Percentiles rank a stretch among this genome's conserved stretches.
Evolutionary conservation across 2,329 filamentous ascomycete species (phyloP).

Genomic region (Hypoxylon sp.): DNA sequence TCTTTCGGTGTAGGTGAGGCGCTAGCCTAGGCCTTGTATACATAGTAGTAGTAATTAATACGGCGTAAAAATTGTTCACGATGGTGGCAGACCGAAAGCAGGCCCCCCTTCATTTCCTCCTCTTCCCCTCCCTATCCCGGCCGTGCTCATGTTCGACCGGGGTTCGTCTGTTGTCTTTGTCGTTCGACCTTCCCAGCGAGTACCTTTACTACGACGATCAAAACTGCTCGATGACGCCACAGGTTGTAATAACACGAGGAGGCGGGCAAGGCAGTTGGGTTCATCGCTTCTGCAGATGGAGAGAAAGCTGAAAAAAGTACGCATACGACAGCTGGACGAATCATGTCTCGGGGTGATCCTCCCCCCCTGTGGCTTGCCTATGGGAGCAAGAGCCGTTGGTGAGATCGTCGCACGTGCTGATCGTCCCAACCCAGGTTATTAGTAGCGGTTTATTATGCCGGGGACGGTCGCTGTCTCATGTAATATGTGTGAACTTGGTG

Average conservation of each 20-base stretch:
- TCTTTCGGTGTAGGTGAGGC: conserved; percentile 24
- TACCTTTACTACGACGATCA: conserved; percentile 31
- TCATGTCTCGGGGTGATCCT: conserved; percentile 25
- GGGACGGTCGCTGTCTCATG: conserved; percentile 24
- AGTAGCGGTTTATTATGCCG: conserved; percentile 42
- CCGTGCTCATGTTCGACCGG: conserved; percentile 6
- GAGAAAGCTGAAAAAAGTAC: conserved; percentile 34
- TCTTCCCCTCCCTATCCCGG: conserved; percentile 15
- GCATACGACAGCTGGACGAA: conserved; percentile 31
- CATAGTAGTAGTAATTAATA: conserved; percentile 18
- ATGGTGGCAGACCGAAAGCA: conserved; percentile 19
- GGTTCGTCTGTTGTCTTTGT: conserved; percentile 4
- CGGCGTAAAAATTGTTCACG: conserved; percentile 28
- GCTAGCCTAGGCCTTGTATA: background rate
- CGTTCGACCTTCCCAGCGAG: conserved; percentile 37
- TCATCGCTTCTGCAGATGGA: conserved; percentile 14
- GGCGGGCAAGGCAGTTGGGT: conserved; percentile 26
- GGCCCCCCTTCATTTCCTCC: background rate
- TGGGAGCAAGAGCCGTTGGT: conserved; percentile 39
- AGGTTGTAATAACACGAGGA: conserved; percentile 26
- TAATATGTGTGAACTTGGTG: conserved; percentile 13
- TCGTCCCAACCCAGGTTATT: conserved; percentile 39
- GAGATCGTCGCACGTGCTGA: conserved; percentile 43
- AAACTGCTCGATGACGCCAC: conserved; percentile 38
- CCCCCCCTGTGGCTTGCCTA: conserved; percentile 29